These are phyloP conservation scores for Gomphus sp. DNA, from an alignment of 1,284 basidiomycete genomes.

Conservation along the genomic window DNA sequence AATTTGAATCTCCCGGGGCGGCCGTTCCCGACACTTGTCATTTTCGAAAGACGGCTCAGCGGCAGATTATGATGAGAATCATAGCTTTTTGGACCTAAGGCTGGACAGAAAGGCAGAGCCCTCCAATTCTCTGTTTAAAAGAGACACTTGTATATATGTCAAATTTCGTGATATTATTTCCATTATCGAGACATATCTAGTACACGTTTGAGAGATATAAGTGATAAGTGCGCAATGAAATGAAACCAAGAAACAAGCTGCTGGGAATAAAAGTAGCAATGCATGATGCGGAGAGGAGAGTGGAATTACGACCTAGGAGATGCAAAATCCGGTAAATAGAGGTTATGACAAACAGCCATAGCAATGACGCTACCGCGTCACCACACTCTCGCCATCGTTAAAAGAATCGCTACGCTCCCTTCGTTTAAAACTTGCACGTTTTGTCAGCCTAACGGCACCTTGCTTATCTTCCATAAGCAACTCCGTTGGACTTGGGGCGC, in stretches of 20 bases:
- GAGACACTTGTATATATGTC: too few species aligned
- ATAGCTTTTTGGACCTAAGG: not conserved
- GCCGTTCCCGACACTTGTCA: not conserved
- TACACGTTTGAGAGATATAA: too few species aligned
- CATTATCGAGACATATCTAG: too few species aligned
- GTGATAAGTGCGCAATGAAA: not conserved
- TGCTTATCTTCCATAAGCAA: conserved; percentile 48
- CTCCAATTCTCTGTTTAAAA: too few species aligned
- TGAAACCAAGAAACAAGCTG: not conserved
- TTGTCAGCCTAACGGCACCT: conserved; percentile 47
- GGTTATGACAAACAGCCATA: not conserved
- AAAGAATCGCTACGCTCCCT: conserved; percentile 20
- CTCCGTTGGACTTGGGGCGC: conserved; percentile 64
- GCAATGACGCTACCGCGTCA: not conserved
- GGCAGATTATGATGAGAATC: too few species aligned
- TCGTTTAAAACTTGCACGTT: conserved; percentile 59
- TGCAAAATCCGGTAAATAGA: not conserved
- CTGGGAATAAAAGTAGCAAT: not conserved
- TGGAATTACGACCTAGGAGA: not conserved
- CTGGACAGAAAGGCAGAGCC: too few species aligned
- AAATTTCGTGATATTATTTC: too few species aligned
- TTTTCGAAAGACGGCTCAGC: too few species aligned
- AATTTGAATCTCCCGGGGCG: not conserved
- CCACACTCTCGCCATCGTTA: not conserved
- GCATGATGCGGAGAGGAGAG: not conserved